A percentile compares a stretch with the other conserved stretches of the same genome.
phyloP scores from a whole-genome alignment of 768 basidiomycete species.

The Tulasnella sp. region DNA sequence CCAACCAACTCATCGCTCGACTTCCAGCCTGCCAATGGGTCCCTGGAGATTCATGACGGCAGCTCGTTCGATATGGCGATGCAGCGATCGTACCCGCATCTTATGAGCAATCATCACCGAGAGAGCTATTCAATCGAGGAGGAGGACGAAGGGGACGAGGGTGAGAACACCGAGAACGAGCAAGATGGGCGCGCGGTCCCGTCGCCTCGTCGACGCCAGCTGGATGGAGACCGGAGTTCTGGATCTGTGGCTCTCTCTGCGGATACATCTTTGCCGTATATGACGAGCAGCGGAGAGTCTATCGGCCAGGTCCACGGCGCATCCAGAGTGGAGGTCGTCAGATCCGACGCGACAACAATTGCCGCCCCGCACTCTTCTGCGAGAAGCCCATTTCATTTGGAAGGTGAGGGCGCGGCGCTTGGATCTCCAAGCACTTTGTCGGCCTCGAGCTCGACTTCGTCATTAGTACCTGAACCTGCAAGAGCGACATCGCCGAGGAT shows the following conservation, averaged over 20 bases:
- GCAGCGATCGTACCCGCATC: constrained; percentile 22
- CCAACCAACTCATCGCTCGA: constrained; percentile 22
- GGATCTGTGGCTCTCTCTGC: too few species aligned
- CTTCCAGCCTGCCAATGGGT: constrained; percentile 28
- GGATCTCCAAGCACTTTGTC: background rate
- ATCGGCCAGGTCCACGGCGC: too few species aligned
- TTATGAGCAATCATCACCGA: too few species aligned
- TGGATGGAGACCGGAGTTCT: too few species aligned
- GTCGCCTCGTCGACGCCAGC: too few species aligned
- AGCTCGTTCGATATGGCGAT: constrained; percentile 12
- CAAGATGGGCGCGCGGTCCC: background rate
- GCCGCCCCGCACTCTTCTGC: constrained; percentile 17
- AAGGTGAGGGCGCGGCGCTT: background rate
- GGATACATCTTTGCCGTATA: too few species aligned
- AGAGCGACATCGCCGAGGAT: constrained; percentile 13
- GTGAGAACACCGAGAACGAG: constrained; percentile 1
- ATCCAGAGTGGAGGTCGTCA: background rate
- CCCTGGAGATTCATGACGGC: constrained; percentile 27
- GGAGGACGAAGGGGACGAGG: constrained; percentile 26
- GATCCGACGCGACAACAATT: constrained; percentile 13
- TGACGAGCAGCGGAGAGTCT: too few species aligned
- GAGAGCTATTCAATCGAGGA: too few species aligned
- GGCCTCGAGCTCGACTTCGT: background rate
- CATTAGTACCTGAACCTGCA: constrained; percentile 24
- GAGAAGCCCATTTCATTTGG: constrained; percentile 31